Evolutionary conservation across 169 alveolate species (phyloP).

Genomic region (Plasmodium knowlesi): DNA sequence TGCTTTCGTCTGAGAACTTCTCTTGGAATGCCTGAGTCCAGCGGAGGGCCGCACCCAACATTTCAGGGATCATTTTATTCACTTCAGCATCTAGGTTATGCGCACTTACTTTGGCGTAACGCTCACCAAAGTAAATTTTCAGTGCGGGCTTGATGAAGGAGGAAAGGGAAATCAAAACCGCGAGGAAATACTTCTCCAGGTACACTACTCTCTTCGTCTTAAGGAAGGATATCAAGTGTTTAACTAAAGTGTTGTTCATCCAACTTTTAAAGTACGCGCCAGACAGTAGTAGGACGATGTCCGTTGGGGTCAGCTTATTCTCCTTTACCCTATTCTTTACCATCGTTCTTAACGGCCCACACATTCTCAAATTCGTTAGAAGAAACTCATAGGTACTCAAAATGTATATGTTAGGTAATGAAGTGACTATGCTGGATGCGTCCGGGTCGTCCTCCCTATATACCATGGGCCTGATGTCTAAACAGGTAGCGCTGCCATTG

Average conservation of each 20-base stretch:
- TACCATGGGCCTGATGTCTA: slow-evolving; percentile 44
- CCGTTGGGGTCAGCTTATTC: slow-evolving; percentile 16
- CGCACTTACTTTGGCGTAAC: neutral
- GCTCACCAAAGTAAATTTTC: slow-evolving; percentile 40
- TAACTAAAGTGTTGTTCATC: slow-evolving; percentile 12
- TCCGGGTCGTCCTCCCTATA: slow-evolving; percentile 5
- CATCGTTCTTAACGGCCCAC: slow-evolving; percentile 1
- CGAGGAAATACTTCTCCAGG: slow-evolving; percentile 27
- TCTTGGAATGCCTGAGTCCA: slow-evolving; percentile 57
- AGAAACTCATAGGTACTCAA: slow-evolving; percentile 39
- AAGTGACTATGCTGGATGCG: neutral
- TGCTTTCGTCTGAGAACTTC: neutral
- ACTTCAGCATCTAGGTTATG: slow-evolving; percentile 4
- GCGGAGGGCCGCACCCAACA: neutral
- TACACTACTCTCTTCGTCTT: slow-evolving; percentile 5
- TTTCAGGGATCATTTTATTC: slow-evolving; percentile 4
- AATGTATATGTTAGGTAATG: slow-evolving; percentile 39
- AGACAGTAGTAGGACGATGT: slow-evolving; percentile 21
- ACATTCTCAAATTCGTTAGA: slow-evolving; percentile 18
- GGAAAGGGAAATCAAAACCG: slow-evolving; percentile 12
- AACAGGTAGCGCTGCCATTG: neutral
- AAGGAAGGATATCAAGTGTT: neutral
- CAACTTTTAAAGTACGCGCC: slow-evolving; percentile 2
- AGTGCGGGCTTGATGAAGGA: slow-evolving; percentile 71
- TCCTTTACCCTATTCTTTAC: slow-evolving; percentile 19